Base-by-base conservation (phyloP, 495 filamentous ascomycete species). In the Xylaria intraflava region DNA sequence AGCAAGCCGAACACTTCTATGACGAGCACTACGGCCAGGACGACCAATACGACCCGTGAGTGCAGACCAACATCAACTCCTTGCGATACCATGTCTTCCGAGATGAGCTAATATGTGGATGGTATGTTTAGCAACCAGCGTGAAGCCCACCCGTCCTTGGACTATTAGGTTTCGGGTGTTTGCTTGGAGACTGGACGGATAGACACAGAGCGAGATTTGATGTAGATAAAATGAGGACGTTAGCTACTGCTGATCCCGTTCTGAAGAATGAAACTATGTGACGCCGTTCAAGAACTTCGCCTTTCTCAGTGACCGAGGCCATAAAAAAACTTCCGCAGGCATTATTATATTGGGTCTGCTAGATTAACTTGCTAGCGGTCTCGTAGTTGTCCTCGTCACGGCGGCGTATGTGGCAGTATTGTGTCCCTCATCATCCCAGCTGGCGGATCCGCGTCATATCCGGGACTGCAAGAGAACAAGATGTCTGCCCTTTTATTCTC, bases 1-100 rank as follows among this genome's bases (percentile, higher is more conserved):
- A 80, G 73, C 82, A 84, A 59, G 81, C 80, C 31, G 69, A 85
- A 69, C 47, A 77, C 29, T 69, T 88, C 72, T 87, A 87, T 58
- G 71, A 81, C 40, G 45, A 75, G 33, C 78, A 85, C 60, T 84
- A 85, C 65, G 73, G 75, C 29, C 60, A 66, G 19, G 42, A 49
- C 46, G 71, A 75, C 24, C 54, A 75, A 51, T 81, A 77, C 45
- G 71, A 79, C 63, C 75, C 78, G 73, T 76, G 60, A 75, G 72
- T 71, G 16, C 16, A 29, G 12, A 42, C 29, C 31, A 38, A 5
- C 17, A 17, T n/a, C n/a, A 35, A 3, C 11, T 35, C 52, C 23
- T 44, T 35, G 9, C 24, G 9, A 14, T 17, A n/a, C 33, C 20
- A 30, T 35, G 16, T 10, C 10, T 24, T 29, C 17, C 26, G 7